Evolutionary conservation across 2,329 filamentous ascomycete species (phyloP).

Genomic region (Epichloe sibirici): DNA sequence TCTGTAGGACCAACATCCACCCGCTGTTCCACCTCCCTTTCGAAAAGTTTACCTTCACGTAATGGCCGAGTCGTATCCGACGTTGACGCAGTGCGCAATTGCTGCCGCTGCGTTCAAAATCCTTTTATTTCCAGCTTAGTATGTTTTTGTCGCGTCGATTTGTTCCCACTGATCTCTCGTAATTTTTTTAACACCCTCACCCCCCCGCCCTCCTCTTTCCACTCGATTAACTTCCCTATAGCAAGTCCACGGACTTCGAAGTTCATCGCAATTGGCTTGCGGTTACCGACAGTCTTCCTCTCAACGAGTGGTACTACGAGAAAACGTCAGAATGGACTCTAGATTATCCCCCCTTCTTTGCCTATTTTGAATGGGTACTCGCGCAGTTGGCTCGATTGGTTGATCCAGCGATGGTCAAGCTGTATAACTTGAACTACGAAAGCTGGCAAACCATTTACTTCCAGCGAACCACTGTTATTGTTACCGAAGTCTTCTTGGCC

Average conservation of each 20-base stretch:
- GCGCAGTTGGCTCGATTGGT: constrained; percentile 66
- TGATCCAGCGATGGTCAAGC: constrained; percentile 70
- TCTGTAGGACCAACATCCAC: not conserved
- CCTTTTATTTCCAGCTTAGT: constrained; percentile 91
- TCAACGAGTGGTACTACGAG: constrained; percentile 92
- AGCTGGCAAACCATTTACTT: constrained; percentile 94
- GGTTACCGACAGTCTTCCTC: constrained; percentile 78
- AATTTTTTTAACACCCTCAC: not conserved
- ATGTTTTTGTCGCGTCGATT: constrained; percentile 26
- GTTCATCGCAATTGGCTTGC: constrained; percentile 98
- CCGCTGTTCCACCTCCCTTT: not conserved
- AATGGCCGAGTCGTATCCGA: constrained; percentile 76
- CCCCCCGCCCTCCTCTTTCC: not conserved
- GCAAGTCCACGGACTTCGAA: constrained; percentile 98
- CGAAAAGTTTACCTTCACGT: constrained; percentile 6
- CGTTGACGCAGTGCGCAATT: constrained; percentile 77
- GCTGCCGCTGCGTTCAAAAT: constrained; percentile 83
- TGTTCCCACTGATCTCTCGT: not conserved
- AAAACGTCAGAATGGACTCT: constrained; percentile 98
- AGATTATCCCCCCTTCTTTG: constrained; percentile 97
- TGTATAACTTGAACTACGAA: constrained; percentile 73
- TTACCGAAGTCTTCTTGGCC: constrained; percentile 71
- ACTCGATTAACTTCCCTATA: constrained; percentile 24
- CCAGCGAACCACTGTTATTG: constrained; percentile 77
- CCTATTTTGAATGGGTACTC: constrained; percentile 88